Conservation (phyloP, 139 green algal species). For the Micractinium sp. region DNA sequence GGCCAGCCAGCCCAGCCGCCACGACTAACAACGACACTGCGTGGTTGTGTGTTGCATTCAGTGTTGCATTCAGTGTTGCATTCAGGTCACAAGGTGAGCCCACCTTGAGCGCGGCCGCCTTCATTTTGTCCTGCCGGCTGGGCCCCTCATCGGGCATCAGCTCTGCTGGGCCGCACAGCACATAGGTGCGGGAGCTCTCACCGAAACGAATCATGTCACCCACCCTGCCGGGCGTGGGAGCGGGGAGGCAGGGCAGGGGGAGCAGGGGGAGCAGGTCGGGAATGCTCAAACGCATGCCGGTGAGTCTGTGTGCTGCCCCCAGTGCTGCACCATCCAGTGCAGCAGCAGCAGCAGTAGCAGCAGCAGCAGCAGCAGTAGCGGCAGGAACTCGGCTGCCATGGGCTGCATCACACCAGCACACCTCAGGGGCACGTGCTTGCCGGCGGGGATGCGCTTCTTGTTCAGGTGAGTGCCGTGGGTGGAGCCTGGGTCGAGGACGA, state of each 20-base stretch:
- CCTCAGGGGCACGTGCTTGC: constrained; percentile 65
- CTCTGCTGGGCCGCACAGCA: constrained; percentile 83
- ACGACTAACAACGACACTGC: background rate
- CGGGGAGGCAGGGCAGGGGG: background rate
- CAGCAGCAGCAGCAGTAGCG: too few species aligned
- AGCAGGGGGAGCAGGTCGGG: too few species aligned
- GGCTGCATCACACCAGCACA: too few species aligned
- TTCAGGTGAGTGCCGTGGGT: constrained; percentile 95
- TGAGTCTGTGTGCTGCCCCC: too few species aligned
- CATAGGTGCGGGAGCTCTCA: constrained; percentile 79
- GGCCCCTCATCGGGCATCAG: constrained; percentile 89
- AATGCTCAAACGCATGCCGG: too few species aligned
- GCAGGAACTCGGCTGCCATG: too few species aligned
- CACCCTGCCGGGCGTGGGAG: constrained; percentile 57
- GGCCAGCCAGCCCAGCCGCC: background rate
- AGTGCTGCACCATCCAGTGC: too few species aligned
- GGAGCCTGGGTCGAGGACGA: constrained; percentile 84
- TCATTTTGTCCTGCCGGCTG: constrained; percentile 53
- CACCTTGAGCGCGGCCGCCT: constrained; percentile 60
- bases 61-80: too few species aligned
- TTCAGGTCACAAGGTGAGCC: too few species aligned
- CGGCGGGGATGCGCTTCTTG: constrained; percentile 74
- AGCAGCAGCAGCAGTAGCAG: too few species aligned
- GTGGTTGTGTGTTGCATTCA: too few species aligned
- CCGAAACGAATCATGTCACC: constrained; percentile 90